Evolutionary conservation across 805 yeast genomes (phyloP).

Genomic region (Dipodascopsis tothii): DNA sequence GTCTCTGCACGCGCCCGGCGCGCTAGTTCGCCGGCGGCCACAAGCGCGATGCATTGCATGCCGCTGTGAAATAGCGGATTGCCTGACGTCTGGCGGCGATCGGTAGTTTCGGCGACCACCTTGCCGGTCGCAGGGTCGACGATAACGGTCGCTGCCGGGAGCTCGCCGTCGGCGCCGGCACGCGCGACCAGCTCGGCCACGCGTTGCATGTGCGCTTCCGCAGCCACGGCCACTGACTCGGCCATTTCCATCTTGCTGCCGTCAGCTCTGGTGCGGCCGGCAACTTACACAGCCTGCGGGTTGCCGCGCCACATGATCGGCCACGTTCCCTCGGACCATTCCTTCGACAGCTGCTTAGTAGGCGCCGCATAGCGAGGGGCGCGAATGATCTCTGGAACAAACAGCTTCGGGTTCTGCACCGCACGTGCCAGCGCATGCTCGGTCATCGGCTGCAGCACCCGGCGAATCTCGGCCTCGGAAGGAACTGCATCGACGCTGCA

Average conservation of each 20-base stretch:
- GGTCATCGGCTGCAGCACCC: conserved; percentile 24
- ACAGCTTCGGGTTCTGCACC: conserved; percentile 2
- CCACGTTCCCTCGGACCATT: conserved; percentile 71
- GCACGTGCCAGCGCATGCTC: conserved; percentile 1
- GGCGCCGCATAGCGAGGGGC: conserved; percentile 63
- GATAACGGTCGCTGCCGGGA: conserved; percentile 54
- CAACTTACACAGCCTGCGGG: conserved; percentile 38
- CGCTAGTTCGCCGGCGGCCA: conserved; percentile 49
- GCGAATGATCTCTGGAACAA: conserved; percentile 20
- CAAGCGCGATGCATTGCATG: conserved; percentile 58
- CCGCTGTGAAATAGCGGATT: conserved; percentile 67
- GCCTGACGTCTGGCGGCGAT: conserved; percentile 33
- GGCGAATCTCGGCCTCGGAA: conserved; percentile 25
- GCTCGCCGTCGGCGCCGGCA: conserved; percentile 3
- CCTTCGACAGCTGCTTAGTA: conserved; percentile 54
- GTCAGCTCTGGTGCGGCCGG: conserved; percentile 16
- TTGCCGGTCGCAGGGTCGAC: conserved; percentile 48
- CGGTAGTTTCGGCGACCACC: conserved; percentile 37
- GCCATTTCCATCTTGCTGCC: conserved; percentile 30
- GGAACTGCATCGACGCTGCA: conserved; percentile 39
- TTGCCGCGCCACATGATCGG: conserved; percentile 93
- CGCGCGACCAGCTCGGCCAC: conserved; percentile 2
- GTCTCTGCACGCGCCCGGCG: conserved; percentile 30
- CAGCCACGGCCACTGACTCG: conserved; percentile 27
- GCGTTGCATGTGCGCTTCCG: conserved; percentile 17